A percentile compares a stretch with the other conserved stretches of the same genome.
Evolutionary conservation across 129 eudicot species (phyloP).

Genomic region (Escallonia rubra): DNA sequence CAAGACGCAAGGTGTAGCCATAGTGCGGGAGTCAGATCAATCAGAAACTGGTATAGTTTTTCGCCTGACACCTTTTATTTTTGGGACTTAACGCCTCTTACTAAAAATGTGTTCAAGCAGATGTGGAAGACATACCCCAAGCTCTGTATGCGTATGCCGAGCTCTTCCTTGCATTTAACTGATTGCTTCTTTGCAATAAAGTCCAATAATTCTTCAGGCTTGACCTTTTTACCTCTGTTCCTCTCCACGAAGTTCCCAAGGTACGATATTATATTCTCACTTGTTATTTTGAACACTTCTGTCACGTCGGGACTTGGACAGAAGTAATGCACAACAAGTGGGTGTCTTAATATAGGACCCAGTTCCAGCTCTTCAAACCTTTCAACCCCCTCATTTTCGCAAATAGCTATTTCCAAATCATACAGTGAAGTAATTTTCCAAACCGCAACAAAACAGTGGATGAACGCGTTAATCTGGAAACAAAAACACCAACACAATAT

Average conservation of each 20-base stretch:
- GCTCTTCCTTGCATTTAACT: conserved; percentile 34
- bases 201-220: conserved; percentile 51
- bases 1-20: neutral
- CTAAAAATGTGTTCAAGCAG: neutral
- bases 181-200: conserved; percentile 48
- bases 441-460: conserved; percentile 79
- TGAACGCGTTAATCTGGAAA: conserved; percentile 69
- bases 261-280: conserved; percentile 45
- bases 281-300: conserved; percentile 55
- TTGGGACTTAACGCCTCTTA: neutral
- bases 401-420: conserved; percentile 70
- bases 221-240: conserved; percentile 28
- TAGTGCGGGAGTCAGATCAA: too few species aligned
- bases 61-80: neutral
- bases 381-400: conserved; percentile 69
- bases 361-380: conserved; percentile 79
- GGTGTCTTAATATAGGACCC: conserved; percentile 78
- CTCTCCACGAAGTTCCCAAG: conserved; percentile 34
- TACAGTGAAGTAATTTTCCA: conserved; percentile 64
- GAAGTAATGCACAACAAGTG: conserved; percentile 76
- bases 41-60: neutral
- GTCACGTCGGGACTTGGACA: conserved; percentile 41
- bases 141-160: conserved; percentile 69
- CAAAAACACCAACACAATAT: neutral
- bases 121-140: conserved; percentile 49